Evolutionary conservation across 2,329 filamentous ascomycete species (phyloP), one percentile per base, ranked within the genome.

Genomic region (Aciculosporium take): DNA sequence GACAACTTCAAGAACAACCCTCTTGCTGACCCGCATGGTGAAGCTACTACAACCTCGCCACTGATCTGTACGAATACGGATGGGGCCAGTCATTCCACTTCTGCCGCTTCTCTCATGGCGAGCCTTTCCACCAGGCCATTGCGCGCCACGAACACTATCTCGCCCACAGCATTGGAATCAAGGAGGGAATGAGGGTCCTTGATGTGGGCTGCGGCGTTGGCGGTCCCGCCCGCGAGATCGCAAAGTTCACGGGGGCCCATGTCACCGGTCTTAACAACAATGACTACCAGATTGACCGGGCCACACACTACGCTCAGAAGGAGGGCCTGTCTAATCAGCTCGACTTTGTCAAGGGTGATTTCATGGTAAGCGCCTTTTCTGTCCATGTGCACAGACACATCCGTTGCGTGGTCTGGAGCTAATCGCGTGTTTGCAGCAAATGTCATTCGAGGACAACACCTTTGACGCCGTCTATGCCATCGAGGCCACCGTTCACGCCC

Each of bases 41-140:
- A 21, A 87, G 82, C 62, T 94, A 95, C 73, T 95, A 95, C 71
- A 94, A 95, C 66, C 76, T 94, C 37, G 87, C 85, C n/a, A 95
- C 88, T 51, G 88, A 94, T 58, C 65, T 94, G 39, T 94, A 94
- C 71, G 91, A 96, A 69, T 91, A 94, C 54, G 91, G 88, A 54
- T 98, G 91, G 88, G 85, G 85, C 47, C 80, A 87, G 56, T 89
- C 81, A 38, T 98, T 98, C 74, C 89, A 98, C 67, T 96, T 98
- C 74, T 94, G 85, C 68, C 86, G 89, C 48, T 95, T 89, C 65
- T 83, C 85, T 42, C 69, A 79, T 52, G 82, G 83, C 58, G 91
- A 98, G 68, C 69, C 78, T 40, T 96, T 96, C 69, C 70, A 77
- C 63, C 84, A 93, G 65, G 88, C 88, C 47, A 89, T 96, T 64